Base-by-base conservation (phyloP, 1,139 yeast species). In the Insectozyma bohioensis region DNA sequence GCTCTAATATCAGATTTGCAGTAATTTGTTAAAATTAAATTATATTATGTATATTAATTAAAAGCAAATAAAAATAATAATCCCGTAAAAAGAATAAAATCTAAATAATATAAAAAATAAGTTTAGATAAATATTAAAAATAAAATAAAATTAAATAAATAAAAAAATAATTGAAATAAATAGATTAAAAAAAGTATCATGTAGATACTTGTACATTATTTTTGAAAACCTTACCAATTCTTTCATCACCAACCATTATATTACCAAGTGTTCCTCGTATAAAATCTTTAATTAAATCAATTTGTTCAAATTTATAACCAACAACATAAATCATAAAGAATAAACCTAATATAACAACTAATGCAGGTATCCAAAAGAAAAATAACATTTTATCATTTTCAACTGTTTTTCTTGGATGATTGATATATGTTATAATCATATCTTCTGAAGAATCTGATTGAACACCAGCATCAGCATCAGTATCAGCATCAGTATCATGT, bases 301-400 rank as follows among this genome's bases (percentile, higher is more conserved):
- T 60, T 33, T 55, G 40, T 40, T 63, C 65, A 36, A 69, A 56
- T 40, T 56, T 54, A 50, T 62, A 69, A 3, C 85, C 85, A 51
- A 79, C 67, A 21, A 70, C 67, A 38, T 72, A 61, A 18, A 80
- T 58, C 49, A 63, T 58, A 27, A 78, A 58, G 51, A 78, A 70
- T 31, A 76, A 58, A 1, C 82, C 70, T 2, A 78, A 45, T 12
- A 79, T 67, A 28, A 72, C 42, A 18, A 83, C 49, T 56, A 84
- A 65, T 21, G 80, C 66, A 4, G 94, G 94, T 40, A 84, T 59
- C 97, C 97, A 88, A 71, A 88, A 88, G 52, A 87, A 85, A 38
- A 87, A 63, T 47, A 88, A 67, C 87, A 87, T 84, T 49, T 80
- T 84, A 56, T 88, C 97, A 49, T 87, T 84, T 47, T 78, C 79